Evolutionary conservation across 163 green algal genomes (phyloP).

Genomic region (Scenedesmus sp.): DNA sequence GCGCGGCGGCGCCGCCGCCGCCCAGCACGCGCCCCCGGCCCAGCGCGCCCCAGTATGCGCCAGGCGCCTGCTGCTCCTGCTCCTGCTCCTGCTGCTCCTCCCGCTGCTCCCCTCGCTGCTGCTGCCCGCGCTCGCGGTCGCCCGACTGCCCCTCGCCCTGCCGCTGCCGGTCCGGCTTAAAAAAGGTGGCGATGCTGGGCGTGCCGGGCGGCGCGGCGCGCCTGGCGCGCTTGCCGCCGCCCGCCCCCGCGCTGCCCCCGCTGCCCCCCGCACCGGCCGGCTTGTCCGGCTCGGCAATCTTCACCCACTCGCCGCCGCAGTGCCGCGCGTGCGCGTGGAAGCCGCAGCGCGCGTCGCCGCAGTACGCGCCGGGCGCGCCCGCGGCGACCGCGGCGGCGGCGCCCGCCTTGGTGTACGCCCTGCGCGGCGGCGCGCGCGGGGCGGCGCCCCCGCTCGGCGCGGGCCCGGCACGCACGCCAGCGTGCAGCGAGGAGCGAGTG

Average conservation of each 20-base stretch:
- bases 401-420: background rate
- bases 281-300: conserved; percentile 13
- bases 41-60: background rate
- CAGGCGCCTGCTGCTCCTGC: background rate
- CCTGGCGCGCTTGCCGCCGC: conserved; percentile 4
- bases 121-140: background rate
- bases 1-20: too few relatives aligned
- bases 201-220: background rate
- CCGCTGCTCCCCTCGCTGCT: background rate
- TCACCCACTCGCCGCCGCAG: conserved; percentile 60
- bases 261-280: background rate
- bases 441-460: too few relatives aligned
- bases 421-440: too few relatives aligned
- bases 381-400: background rate
- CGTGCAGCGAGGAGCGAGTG: too few relatives aligned
- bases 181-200: conserved; percentile 2
- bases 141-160: background rate
- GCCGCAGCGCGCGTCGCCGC: conserved; percentile 53
- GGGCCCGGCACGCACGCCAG: too few relatives aligned
- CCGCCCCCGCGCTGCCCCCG: background rate
- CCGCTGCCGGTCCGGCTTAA: conserved; percentile 33
- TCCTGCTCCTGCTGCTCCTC: background rate
- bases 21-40: background rate
- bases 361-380: conserved; percentile 14
- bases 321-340: conserved; percentile 59